Percentiles rank a stretch among this genome's conserved stretches.
Evolutionary conservation across 768 basidiomycete species (phyloP).

Genomic region (Agaricus bisporus): DNA sequence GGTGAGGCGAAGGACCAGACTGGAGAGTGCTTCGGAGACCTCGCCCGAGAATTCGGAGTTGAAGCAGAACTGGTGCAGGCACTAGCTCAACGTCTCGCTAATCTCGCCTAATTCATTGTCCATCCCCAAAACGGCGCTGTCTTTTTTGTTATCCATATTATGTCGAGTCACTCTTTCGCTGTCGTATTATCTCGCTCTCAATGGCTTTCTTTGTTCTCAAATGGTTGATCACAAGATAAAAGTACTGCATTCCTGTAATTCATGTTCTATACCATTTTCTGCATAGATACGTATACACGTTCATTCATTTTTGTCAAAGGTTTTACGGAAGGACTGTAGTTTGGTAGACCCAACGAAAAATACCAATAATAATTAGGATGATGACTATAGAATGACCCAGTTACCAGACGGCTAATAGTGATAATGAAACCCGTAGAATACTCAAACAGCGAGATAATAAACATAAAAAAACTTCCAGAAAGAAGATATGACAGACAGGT

Average conservation of each 20-base stretch:
- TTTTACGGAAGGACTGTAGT: neutral
- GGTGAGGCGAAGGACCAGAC: neutral
- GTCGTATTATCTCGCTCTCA: neutral
- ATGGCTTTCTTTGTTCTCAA: conserved; percentile 5
- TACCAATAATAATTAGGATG: neutral
- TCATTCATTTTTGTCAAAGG: neutral
- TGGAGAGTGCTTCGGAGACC: conserved; percentile 21
- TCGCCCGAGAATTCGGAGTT: conserved; percentile 75
- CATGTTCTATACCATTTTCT: conserved; percentile 4
- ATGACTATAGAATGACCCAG: neutral
- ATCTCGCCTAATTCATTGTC: conserved; percentile 7
- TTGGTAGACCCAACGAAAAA: neutral
- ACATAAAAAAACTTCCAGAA: neutral
- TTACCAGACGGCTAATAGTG: neutral
- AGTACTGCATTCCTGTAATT: conserved; percentile 5
- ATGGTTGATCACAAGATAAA: neutral
- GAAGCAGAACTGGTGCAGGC: conserved; percentile 63
- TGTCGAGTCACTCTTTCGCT: conserved; percentile 5
- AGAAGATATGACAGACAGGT: neutral
- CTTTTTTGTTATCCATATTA: conserved; percentile 3
- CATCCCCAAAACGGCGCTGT: neutral
- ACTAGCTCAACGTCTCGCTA: conserved; percentile 51
- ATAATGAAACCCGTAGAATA: neutral
- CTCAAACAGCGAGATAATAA: neutral
- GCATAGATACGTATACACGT: conserved; percentile 6